Evolutionary conservation across 202 grass and related monocot genomes (phyloP).

Genomic region (Elaeis oleifera): DNA sequence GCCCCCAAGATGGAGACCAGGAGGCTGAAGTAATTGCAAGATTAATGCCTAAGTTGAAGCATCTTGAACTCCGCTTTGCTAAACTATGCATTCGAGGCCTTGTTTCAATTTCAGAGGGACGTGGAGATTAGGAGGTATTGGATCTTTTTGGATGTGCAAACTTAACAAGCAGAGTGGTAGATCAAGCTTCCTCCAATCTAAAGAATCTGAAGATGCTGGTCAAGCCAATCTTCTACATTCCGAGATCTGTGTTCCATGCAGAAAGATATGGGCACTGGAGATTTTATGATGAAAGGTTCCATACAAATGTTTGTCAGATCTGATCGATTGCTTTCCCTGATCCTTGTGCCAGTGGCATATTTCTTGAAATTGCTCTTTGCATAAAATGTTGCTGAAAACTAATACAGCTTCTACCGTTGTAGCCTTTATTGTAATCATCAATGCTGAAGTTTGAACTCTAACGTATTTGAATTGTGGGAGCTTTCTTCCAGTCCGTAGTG

Average conservation of each 20-base stretch:
- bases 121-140: conserved; percentile 52
- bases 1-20: conserved; percentile 68
- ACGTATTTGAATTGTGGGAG: no score
- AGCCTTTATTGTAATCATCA: no score
- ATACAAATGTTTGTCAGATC: conserved; percentile 85
- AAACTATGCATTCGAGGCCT: conserved; percentile 49
- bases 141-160: conserved; percentile 76
- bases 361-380: no score
- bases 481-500: no score
- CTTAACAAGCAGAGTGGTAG: conserved; percentile 62
- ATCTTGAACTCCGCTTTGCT: conserved; percentile 80
- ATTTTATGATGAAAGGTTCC: conserved; percentile 85
- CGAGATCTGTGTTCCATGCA: conserved; percentile 62
- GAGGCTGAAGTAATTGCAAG: conserved; percentile 58
- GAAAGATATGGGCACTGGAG: conserved; percentile 80
- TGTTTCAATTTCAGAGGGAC: conserved; percentile 47
- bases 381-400: no score
- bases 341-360: no score
- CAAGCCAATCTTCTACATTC: conserved; percentile 76
- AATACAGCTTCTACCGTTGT: no score
- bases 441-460: no score
- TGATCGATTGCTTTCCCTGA: conserved; percentile 15
- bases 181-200: conserved; percentile 46
- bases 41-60: conserved; percentile 75
- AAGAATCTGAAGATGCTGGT: conserved; percentile 50